Base-by-base conservation (phyloP, 2,329 filamentous ascomycete genomes). In the Chalaropsis ovoidea region DNA sequence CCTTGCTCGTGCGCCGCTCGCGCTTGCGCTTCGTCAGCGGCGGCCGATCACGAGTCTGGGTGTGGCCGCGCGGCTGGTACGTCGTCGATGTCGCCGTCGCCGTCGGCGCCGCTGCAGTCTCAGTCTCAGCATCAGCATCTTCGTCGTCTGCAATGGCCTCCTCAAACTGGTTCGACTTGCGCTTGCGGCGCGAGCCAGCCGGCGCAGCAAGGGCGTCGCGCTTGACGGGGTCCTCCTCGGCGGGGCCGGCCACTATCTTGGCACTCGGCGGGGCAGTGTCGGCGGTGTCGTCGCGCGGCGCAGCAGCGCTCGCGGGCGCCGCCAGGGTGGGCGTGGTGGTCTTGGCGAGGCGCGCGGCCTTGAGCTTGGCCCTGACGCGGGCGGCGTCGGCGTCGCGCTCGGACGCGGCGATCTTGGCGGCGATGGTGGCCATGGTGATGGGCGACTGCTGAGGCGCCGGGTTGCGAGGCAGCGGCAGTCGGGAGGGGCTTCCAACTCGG, bases 341-440 rank as follows among this genome's bases (percentile, higher is more conserved):
- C 65, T 74, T 75, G 64, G 71, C 72, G 15, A 73, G 74, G 43
- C 78, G 74, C 2, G 80, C 81, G 0, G 84, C 83, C 70, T 79
- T 81, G 39, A 86, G 77, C 71, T 86, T 86, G 2, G 84, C 84
- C 2, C 83, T 76, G 0, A 86, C 82, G 27, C 84, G 78, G 0
- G 83, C 83, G 0, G 84, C 84, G 69, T 86, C 83, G 3, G 84
- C 84, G 64, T 86, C 83, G 19, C 82, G 78, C 69, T 86, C 84
- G 0, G 83, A 82, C 1, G 84, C 84, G 0, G 83, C 84, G 0
- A 86, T 76, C 72, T 86, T 86, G 35, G 83, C 82, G 0, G 82
- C 81, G 68, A 86, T 86, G 42, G 76, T 79, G 8, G 82, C 81
- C 79, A 85, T 84, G 22, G 80, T 84, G 2, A 86, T 73, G 0